Base-by-base conservation (phyloP, 495 filamentous ascomycete species). In the Penicillium canescens region DNA sequence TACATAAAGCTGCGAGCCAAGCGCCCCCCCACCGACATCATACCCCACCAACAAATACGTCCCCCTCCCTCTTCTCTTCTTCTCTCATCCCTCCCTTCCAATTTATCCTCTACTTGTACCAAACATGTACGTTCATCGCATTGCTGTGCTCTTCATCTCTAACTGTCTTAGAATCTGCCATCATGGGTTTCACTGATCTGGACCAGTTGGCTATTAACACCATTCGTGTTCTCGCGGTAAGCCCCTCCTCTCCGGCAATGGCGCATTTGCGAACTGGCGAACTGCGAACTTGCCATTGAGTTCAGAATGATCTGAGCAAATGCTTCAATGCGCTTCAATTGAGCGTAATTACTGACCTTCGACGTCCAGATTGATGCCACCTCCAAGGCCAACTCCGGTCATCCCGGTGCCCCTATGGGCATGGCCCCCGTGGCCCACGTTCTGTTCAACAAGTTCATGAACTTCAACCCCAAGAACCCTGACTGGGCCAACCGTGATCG, bases 321-420 rank as follows among this genome's bases (percentile, higher is more conserved):
- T n/a, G 38, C n/a, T 42, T 31, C 31, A 37, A 51, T 51, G 20
- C 18, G 8, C 35, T 7, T 24, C 2, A 57, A 26, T 46, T 39
- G 52, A 59, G 50, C 47, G 49, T 60, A 50, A 63, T 58, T 56
- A 13, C 54, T 59, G 33, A 63, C 37, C 21, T 13, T 9, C 12
- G 6, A 49, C 54, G 37, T 61, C 51, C 65, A 98, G 94, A 88
- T 91, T 80, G 94, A 99, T 97, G 95, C 93, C 69, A 96, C 92
- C 71, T 86, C 86, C 73, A 84, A 88, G 70, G 90, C 93, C 66
- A 98, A 98, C 82, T 96, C 92, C 60, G 94, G 94, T 68, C 94
- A 99, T 79, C 94, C 94, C 70, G 94, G 94, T 81, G 94, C 94
- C 64, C 94, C 94, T 62, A 99, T 99, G 92, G 92, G 92, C 78